Conservation (phyloP, 2,329 filamentous ascomycete genomes). For the Dothideomycetes sp. region DNA sequence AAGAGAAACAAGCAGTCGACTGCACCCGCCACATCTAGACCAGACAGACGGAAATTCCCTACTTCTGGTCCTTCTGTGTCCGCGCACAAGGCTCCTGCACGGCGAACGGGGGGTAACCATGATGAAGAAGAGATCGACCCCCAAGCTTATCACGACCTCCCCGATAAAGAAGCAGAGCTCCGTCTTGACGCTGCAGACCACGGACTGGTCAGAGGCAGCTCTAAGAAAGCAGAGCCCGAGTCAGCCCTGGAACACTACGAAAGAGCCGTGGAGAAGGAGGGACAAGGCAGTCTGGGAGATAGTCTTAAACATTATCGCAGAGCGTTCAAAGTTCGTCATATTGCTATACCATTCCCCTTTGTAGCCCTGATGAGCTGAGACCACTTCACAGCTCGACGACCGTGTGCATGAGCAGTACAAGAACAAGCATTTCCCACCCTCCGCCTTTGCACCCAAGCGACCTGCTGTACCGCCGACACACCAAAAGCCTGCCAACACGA, state of each 20-base stretch:
- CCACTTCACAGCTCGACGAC: conserved; percentile 58
- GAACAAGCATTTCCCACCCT: conserved; percentile 76
- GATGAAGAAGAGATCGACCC: conserved; percentile 27
- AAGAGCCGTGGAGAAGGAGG: conserved; percentile 78
- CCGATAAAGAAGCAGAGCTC: conserved; percentile 33
- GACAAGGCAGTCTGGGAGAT: conserved; percentile 74
- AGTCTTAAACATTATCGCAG: conserved; percentile 80
- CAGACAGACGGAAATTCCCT: not conserved
- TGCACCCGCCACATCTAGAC: not conserved
- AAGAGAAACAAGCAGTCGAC: conserved; percentile 30
- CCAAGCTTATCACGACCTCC: conserved; percentile 33
- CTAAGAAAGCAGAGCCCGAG: conserved; percentile 40
- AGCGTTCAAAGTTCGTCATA: conserved; percentile 64
- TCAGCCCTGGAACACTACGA: conserved; percentile 91
- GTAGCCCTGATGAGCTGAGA: not conserved
- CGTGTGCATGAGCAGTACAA: conserved; percentile 78
- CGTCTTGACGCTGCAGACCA: conserved; percentile 28
- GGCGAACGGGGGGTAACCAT: conserved; percentile 6
- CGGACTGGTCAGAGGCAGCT: conserved; percentile 22
- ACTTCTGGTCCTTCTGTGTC: not conserved
- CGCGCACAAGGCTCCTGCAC: conserved; percentile 2
- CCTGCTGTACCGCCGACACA: conserved; percentile 16
- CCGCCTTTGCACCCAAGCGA: conserved; percentile 41
- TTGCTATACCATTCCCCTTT: not conserved
- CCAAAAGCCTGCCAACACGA: conserved; percentile 21